Percentiles rank a stretch among this genome's conserved stretches.
Conservation (phyloP, 2,329 filamentous ascomycete genomes). For the Zymoseptoria ardabiliae region DNA sequence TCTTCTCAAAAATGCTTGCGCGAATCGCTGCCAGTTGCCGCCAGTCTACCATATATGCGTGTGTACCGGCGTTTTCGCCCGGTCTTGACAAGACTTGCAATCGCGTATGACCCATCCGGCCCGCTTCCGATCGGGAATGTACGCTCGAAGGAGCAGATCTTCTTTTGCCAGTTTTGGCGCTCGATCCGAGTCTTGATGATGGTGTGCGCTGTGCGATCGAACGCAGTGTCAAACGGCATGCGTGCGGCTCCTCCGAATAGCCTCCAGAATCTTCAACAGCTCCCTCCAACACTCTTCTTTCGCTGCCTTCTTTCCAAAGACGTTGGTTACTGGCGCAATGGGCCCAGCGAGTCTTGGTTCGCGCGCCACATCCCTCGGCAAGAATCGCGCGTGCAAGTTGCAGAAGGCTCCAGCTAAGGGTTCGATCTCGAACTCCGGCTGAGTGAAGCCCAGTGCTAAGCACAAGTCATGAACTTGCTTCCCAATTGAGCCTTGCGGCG, state of each 20-base stretch:
- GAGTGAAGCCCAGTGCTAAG: constrained; percentile 18
- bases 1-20: neutral
- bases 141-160: too few species aligned
- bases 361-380: constrained; percentile 8
- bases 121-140: too few species aligned
- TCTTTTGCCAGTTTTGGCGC: too few species aligned
- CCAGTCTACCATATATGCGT: neutral
- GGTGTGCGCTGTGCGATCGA: too few species aligned
- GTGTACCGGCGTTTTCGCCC: neutral
- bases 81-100: neutral
- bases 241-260: constrained; percentile 20
- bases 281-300: constrained; percentile 42
- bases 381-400: constrained; percentile 32
- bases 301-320: constrained; percentile 44
- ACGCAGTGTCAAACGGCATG: neutral
- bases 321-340: constrained; percentile 36
- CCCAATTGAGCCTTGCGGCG: neutral
- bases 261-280: constrained; percentile 34
- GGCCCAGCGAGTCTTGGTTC: constrained; percentile 28
- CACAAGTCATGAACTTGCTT: constrained; percentile 19
- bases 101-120: too few species aligned
- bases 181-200: too few species aligned
- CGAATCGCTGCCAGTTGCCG: neutral
- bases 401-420: constrained; percentile 25
- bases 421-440: constrained; percentile 16